These are phyloP conservation scores for Mycena vulgaris DNA, from an alignment of 768 basidiomycete species.

Conservation along the genomic window DNA sequence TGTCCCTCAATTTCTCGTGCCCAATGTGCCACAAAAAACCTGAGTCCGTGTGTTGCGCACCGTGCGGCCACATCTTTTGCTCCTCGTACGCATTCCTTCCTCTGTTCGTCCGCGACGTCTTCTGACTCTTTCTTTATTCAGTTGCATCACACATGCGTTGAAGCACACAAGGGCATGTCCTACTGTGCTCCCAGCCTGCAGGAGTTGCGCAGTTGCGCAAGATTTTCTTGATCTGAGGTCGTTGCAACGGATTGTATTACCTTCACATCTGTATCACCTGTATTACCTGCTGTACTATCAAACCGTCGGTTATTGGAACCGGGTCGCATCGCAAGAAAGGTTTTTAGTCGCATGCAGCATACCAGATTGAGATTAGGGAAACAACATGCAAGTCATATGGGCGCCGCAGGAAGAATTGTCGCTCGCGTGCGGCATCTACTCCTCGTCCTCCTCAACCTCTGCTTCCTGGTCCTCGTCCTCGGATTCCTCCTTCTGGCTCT, in stretches of 20 bases:
- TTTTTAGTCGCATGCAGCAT: constrained; percentile 61
- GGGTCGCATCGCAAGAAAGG: neutral
- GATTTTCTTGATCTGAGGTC: constrained; percentile 32
- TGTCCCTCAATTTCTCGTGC: constrained; percentile 20
- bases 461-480: constrained; percentile 81
- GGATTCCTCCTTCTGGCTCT: constrained; percentile 80
- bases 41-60: constrained; percentile 27
- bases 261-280: neutral
- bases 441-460: constrained; percentile 69
- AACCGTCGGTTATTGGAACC: no score
- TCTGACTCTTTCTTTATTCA: neutral
- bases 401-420: no score
- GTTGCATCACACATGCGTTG: constrained; percentile 23
- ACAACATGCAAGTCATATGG: constrained; percentile 61
- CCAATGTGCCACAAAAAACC: constrained; percentile 22
- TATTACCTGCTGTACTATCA: neutral
- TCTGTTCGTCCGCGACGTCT: neutral
- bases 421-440: constrained; percentile 49
- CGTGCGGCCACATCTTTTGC: constrained; percentile 38
- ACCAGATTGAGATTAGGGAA: constrained; percentile 53
- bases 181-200: constrained; percentile 24
- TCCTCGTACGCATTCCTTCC: constrained; percentile 19
- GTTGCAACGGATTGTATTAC: no score
- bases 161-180: constrained; percentile 27
- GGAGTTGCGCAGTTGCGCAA: constrained; percentile 28